Evolutionary conservation across 805 yeast species (phyloP).

Genomic region (Wickerhamomyces sydowiorum): DNA sequence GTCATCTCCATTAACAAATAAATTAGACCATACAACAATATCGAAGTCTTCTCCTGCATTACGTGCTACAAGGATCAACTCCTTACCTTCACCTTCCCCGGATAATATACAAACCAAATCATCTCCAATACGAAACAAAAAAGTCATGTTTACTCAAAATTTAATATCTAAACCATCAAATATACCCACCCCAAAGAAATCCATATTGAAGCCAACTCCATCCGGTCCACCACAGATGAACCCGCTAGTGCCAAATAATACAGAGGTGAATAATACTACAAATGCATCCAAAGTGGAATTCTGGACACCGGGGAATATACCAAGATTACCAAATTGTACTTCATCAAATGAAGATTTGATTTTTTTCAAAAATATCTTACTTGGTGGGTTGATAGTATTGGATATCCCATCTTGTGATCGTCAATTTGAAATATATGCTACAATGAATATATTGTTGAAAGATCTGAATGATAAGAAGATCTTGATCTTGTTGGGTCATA

Average conservation of each 20-base stretch:
- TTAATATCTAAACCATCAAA: conserved; percentile 3
- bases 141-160: conserved; percentile 14
- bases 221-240: conserved; percentile 9
- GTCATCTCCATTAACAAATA: conserved; percentile 4
- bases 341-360: conserved; percentile 5
- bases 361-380: conserved; percentile 11
- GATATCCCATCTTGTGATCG: conserved; percentile 7
- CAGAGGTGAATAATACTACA: background rate
- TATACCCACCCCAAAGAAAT: conserved; percentile 15
- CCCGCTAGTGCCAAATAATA: background rate
- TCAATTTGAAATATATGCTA: conserved; percentile 22
- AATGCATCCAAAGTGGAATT: conserved; percentile 9
- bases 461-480: conserved; percentile 14
- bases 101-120: conserved; percentile 13
- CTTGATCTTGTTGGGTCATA: background rate
- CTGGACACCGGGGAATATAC: conserved; percentile 23
- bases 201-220: conserved; percentile 14
- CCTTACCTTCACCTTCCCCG: conserved; percentile 22
- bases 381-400: conserved; percentile 18
- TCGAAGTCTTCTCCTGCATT: conserved; percentile 16
- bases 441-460: conserved; percentile 15
- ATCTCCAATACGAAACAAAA: conserved; percentile 17
- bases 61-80: background rate
- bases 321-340: conserved; percentile 4
- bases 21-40: background rate